Percentiles rank a stretch among this genome's conserved stretches.
Conservation (phyloP, 805 yeast species). For the Lipomyces oligophaga region DNA sequence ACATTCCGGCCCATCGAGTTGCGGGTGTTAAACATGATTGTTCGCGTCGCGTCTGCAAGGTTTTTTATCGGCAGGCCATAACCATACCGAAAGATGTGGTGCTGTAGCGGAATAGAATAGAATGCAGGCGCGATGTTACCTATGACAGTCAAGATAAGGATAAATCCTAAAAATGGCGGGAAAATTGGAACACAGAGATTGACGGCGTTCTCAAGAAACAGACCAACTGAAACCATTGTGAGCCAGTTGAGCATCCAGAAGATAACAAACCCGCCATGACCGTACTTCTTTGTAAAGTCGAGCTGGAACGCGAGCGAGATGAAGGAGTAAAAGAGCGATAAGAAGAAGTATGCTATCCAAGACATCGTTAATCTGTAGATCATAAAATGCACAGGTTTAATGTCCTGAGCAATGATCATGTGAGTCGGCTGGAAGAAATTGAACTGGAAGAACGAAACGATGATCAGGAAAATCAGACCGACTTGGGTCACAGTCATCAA, state of each 20-base stretch:
- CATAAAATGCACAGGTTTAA: conserved; percentile 47
- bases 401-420: conserved; percentile 45
- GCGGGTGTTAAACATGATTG: conserved; percentile 54
- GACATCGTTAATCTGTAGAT: conserved; percentile 51
- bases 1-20: conserved; percentile 57
- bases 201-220: conserved; percentile 65
- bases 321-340: conserved; percentile 56
- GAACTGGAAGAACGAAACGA: conserved; percentile 69
- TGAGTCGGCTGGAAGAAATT: conserved; percentile 56
- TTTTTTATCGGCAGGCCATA: conserved; percentile 68
- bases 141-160: conserved; percentile 70
- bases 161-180: conserved; percentile 67
- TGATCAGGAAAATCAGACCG: conserved; percentile 68
- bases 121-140: conserved; percentile 66
- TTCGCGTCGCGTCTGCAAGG: conserved; percentile 58
- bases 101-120: conserved; percentile 57
- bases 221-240: conserved; percentile 73
- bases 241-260: conserved; percentile 67
- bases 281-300: conserved; percentile 55
- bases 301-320: conserved; percentile 68
- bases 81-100: conserved; percentile 59
- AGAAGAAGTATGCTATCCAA: conserved; percentile 49
- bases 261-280: conserved; percentile 66
- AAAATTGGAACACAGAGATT: conserved; percentile 48
- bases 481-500: conserved; percentile 67